These are phyloP conservation scores for Phytophthora pluvialis DNA, from an alignment of 352 stramenopile species.

Conservation along the genomic window DNA sequence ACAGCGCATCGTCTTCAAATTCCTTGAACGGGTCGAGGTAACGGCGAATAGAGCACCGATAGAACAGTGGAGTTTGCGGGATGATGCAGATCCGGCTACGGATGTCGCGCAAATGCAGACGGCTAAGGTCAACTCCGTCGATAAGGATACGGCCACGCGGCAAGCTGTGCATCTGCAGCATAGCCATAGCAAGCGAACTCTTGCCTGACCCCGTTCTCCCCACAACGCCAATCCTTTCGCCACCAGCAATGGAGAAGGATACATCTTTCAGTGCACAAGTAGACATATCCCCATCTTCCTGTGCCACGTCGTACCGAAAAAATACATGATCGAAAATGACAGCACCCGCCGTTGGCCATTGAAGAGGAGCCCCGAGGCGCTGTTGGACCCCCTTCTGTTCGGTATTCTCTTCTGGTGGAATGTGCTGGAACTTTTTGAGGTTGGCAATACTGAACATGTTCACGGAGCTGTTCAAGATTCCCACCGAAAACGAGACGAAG, in stretches of 20 bases:
- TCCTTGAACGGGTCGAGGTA: slow-evolving; percentile 94
- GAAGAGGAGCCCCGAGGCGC: slow-evolving; percentile 13
- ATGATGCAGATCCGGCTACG: slow-evolving; percentile 69
- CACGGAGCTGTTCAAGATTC: slow-evolving; percentile 43
- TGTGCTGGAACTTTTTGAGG: slow-evolving; percentile 64
- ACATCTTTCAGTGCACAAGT: slow-evolving; percentile 54
- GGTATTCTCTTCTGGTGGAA: slow-evolving; percentile 42
- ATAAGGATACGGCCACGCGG: slow-evolving; percentile 82
- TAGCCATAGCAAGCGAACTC: slow-evolving; percentile 59
- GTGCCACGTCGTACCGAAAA: slow-evolving; percentile 71
- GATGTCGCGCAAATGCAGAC: slow-evolving; percentile 45
- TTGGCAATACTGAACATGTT: slow-evolving; percentile 47
- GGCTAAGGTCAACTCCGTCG: slow-evolving; percentile 86
- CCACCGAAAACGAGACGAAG: slow-evolving; percentile 42
- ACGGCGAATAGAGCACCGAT: slow-evolving; percentile 86
- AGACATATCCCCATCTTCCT: slow-evolving; percentile 42
- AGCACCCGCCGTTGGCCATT: slow-evolving; percentile 74
- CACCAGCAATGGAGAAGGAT: slow-evolving; percentile 48
- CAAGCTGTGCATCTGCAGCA: slow-evolving; percentile 57
- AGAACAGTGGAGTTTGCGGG: slow-evolving; percentile 93
- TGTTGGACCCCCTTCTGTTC: slow-evolving; percentile 9
- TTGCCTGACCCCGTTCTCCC: slow-evolving; percentile 69
- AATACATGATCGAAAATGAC: slow-evolving; percentile 86
- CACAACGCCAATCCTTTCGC: slow-evolving; percentile 62
- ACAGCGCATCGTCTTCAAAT: slow-evolving; percentile 68